Evolutionary conservation across 345 rosid genomes (phyloP).

Genomic region (Boechera divaricarpa): DNA sequence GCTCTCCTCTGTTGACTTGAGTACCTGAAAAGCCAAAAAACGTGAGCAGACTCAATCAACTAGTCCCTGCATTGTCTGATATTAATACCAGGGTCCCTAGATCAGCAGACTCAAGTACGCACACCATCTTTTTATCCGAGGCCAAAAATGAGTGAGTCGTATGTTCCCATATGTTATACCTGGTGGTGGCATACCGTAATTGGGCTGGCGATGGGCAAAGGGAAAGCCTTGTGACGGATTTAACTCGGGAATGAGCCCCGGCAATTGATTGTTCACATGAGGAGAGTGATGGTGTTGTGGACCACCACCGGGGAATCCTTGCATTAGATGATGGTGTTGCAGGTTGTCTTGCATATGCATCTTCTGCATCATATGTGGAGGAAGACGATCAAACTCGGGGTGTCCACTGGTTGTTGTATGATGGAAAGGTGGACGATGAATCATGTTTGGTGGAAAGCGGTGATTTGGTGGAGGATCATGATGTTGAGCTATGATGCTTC

Average conservation of each 20-base stretch:
- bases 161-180: constrained; percentile 38
- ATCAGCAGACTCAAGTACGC: neutral
- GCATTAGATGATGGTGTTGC: constrained; percentile 61
- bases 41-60: neutral
- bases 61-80: constrained; percentile 2
- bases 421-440: constrained; percentile 69
- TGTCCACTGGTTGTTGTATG: constrained; percentile 53
- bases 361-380: constrained; percentile 67
- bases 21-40: constrained; percentile 51
- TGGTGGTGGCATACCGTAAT: constrained; percentile 61
- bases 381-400: constrained; percentile 66
- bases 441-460: constrained; percentile 62
- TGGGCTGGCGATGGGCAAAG: constrained; percentile 63
- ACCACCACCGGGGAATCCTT: constrained; percentile 63
- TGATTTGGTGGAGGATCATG: constrained; percentile 59
- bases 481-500: constrained; percentile 52
- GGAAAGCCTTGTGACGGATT: constrained; percentile 69
- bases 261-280: constrained; percentile 61
- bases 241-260: constrained; percentile 62
- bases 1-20: constrained; percentile 55
- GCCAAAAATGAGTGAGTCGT: constrained; percentile 1
- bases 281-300: constrained; percentile 48
- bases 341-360: constrained; percentile 67
- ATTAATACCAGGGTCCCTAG: neutral
- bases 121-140: neutral